Base-by-base conservation (phyloP, 345 rosid species). In the Eucalyptus sideroxylon region DNA sequence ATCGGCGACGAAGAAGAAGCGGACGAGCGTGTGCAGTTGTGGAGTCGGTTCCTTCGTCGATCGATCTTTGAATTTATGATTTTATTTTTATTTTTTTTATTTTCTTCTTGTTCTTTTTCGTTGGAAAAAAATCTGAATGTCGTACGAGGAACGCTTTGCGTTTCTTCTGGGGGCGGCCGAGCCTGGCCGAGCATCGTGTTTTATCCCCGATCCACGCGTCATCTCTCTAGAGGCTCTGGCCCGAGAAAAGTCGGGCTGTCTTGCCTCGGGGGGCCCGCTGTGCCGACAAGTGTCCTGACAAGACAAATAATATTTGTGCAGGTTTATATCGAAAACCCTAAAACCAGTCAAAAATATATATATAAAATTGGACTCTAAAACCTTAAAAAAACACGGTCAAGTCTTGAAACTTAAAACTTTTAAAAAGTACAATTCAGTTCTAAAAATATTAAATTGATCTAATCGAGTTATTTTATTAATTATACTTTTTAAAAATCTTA, bases 401-500 rank as follows among this genome's bases (percentile, higher is more conserved):
- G 24, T 8, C 2, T 53, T 53, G 4, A 53, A 53, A 53, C 4
- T 19, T 19, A 53, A 2, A 19, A 53, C 10, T 53, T 53, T 53
- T 19, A 8, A 7, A 53, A 53, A 19, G 2, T 53, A 1, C 1
- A 53, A 53, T 19, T 53, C 0, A 7, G 0, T 53, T 53, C 2
- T 8, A 19, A 53, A 53, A 53, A 53, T 8, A 53, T 53, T 53
- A 19, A 53, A 53, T 19, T 53, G 4, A 53, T 17, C 1, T 17
- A 3, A 51, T 3, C 2, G 4, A 51, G 4, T 51, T 51, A 0
- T 51, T 51, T 51, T 7, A 1, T 51, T 17, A 17, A 17, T 51
- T 2, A 0, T 1, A 7, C 9, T 51, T 51, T 51, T 51, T 51
- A 1, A 51, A 51, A 51, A 3, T 3, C 4, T 51, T 51, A 7